A percentile compares a stretch with the other conserved stretches of the same genome.
phyloP scores from a whole-genome alignment of 306 rosid species.

The Carpinus fangiana region DNA sequence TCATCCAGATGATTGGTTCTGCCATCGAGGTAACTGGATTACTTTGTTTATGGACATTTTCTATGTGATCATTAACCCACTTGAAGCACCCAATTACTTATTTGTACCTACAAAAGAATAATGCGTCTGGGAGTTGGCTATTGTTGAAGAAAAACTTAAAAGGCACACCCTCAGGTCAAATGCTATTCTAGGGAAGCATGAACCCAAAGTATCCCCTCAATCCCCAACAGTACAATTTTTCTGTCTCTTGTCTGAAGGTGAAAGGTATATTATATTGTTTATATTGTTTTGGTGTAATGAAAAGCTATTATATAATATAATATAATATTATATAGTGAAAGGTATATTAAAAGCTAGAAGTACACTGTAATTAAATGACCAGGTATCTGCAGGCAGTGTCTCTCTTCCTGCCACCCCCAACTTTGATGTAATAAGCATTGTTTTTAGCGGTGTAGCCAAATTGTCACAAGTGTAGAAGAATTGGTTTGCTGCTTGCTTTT shows the following conservation, averaged over 20 bases:
- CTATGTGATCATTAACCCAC: neutral
- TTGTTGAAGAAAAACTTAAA: neutral
- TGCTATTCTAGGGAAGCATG: neutral
- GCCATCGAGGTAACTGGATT: conserved; percentile 78
- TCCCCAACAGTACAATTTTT: neutral
- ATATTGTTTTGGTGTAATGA: too few species aligned
- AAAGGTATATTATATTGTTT: neutral
- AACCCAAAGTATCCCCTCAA: neutral
- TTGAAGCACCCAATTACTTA: neutral
- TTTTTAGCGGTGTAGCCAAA: neutral
- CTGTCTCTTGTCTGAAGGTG: neutral
- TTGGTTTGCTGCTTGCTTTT: neutral
- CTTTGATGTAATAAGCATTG: neutral
- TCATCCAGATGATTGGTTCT: conserved; percentile 98
- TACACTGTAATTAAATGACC: neutral
- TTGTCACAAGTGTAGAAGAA: neutral
- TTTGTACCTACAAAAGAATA: neutral
- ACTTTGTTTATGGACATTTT: conserved; percentile 13
- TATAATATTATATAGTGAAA: neutral
- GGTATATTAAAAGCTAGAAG: neutral
- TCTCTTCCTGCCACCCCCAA: neutral
- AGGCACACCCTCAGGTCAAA: neutral
- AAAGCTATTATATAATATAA: too few species aligned
- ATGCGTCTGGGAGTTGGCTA: neutral
- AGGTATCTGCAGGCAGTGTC: neutral